Evolutionary conservation across 495 filamentous ascomycete species (phyloP).

Genomic region (Tuber magnatum): DNA sequence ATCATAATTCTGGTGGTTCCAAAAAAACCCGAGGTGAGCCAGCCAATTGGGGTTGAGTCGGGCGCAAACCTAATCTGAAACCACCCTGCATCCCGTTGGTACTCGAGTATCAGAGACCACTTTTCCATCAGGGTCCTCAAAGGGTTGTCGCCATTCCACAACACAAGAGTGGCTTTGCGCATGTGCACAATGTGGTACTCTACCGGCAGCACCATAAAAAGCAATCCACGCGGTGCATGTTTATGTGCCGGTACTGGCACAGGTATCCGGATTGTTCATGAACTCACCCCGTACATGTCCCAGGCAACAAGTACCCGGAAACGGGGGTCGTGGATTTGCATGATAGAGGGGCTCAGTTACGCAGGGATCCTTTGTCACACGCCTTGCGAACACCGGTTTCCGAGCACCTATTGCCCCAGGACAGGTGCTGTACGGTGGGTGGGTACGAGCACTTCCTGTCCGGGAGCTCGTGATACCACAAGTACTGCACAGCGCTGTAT

Average conservation of each 20-base stretch:
- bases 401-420: no score
- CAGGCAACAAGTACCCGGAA: no score
- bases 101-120: not conserved
- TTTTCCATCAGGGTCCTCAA: not conserved
- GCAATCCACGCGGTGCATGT: not conserved
- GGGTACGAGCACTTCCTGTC: not conserved
- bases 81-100: not conserved
- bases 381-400: no score
- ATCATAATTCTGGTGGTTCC: not conserved
- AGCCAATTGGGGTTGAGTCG: not conserved
- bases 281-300: no score
- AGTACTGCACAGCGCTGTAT: not conserved
- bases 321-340: no score
- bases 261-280: no score
- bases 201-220: not conserved
- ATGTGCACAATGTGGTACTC: not conserved
- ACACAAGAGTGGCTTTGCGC: not conserved
- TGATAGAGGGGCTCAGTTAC: no score
- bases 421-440: no score
- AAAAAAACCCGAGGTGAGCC: not conserved
- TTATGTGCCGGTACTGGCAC: not conserved
- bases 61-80: conserved; percentile 3
- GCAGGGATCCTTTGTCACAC: no score
- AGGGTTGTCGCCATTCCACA: not conserved
- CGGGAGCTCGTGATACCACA: not conserved